Conservation (phyloP, 441 rosid species). For the Hypseocharis bilobata region DNA sequence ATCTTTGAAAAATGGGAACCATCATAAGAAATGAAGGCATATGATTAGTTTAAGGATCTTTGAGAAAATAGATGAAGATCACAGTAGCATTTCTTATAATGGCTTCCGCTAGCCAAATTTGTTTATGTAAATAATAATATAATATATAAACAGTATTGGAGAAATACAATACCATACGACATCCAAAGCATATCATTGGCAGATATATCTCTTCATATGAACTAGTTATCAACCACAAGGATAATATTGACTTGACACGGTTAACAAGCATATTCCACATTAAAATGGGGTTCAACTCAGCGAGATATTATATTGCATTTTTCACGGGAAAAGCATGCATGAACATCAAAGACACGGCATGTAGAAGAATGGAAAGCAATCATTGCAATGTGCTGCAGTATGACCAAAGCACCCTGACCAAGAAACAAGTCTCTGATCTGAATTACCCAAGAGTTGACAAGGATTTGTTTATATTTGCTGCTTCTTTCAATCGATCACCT, state of each 20-base stretch:
- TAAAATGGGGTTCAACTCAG: neutral
- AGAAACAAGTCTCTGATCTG: conserved; percentile 6
- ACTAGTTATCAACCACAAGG: no score
- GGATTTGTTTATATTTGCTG: conserved; percentile 88
- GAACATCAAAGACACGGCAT: neutral
- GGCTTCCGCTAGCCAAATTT: neutral
- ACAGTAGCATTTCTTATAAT: neutral
- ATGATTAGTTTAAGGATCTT: neutral
- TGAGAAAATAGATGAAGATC: neutral
- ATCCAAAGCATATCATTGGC: neutral
- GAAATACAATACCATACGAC: neutral
- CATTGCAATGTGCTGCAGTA: neutral
- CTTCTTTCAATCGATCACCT: conserved; percentile 94
- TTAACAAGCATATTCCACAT: neutral
- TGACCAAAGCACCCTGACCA: neutral
- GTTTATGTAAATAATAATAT: no score
- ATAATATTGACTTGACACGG: neutral
- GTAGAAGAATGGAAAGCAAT: neutral
- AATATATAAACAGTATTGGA: no score
- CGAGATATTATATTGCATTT: neutral
- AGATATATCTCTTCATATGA: no score
- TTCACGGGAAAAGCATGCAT: neutral
- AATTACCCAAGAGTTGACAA: conserved; percentile 84
- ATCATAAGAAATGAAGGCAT: neutral
- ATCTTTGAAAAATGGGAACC: neutral